Base-by-base conservation (phyloP, 257 asterid genomes). In the Solanum tarapatanum region DNA sequence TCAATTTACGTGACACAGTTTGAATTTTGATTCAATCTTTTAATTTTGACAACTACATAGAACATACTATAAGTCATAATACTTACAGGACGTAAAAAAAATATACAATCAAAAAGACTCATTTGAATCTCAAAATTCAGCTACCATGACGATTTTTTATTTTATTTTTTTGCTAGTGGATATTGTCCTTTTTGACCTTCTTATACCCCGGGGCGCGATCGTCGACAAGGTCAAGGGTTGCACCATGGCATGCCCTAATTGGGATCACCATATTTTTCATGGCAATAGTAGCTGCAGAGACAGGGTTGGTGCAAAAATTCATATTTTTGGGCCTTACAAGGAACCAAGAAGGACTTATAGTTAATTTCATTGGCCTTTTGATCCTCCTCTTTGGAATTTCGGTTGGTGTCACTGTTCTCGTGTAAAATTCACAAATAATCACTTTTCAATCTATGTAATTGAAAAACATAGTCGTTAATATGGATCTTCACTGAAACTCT, bases 281-380 rank as follows among this genome's bases (percentile, higher is more conserved):
- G 24, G 77, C 77, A 70, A 70, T 70, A 16, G 77, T 70, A 70
- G 77, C 77, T 17, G 13, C 77, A 32, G 55, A 76, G 58, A 76
- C 83, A 12, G 98, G 98, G 7, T 83, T 95, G 88, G 86, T 89
- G 7, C 95, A 94, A 90, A 92, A 86, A 62, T 93, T 94, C 89
- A 30, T 86, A 12, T 88, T 89, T 88, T 43, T 84, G 24, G 60
- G 87, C 12, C 88, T 94, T 35, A 43, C 12, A 8, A 82, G 79
- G 7, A 48, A 32, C 41, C 93, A 58, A 88, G 98, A 94, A 88
- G 93, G 94, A 6, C 89, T 90, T 2, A 19, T 95, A 0, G 51
- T 94, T 28, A 94, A 95, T 89, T 94, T 95, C 88, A 91, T 87
- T 0, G 98, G 93, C 2, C 88, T 95, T 17, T 90, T 94, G 1